phyloP scores from a whole-genome alignment of 495 filamentous ascomycete species.

The Penicillium paradoxum region DNA sequence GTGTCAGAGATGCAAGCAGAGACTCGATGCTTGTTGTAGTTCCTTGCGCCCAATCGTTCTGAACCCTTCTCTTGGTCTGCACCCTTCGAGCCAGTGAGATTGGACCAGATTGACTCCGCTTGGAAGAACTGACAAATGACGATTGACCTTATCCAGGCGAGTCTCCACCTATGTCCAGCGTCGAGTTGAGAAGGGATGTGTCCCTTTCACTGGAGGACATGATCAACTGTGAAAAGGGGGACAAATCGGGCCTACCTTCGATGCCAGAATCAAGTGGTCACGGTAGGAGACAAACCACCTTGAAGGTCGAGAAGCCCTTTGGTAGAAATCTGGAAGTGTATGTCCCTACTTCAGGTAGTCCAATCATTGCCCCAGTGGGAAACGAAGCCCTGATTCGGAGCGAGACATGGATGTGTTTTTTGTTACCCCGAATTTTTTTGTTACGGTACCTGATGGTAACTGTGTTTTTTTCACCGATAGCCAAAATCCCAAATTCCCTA shows the following conservation, averaged over 20 bases:
- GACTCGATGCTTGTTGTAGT: slow-evolving; percentile 12
- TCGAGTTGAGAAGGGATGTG: background rate
- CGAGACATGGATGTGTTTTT: background rate
- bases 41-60: background rate
- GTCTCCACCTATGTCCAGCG: background rate
- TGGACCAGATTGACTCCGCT: background rate
- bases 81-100: background rate
- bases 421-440: background rate
- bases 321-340: no score
- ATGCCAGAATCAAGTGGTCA: no score
- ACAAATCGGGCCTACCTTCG: no score
- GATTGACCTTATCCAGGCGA: background rate
- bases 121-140: background rate
- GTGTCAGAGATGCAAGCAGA: slow-evolving; percentile 4
- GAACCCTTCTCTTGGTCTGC: background rate
- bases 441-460: slow-evolving; percentile 3
- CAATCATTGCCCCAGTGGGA: background rate
- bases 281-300: no score
- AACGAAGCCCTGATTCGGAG: background rate
- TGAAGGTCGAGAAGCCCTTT: no score
- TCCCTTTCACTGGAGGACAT: background rate
- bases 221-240: no score
- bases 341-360: no score
- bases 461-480: slow-evolving; percentile 4
- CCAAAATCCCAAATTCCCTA: slow-evolving; percentile 9